Base-by-base conservation (phyloP, 2,329 filamentous ascomycete genomes). In the Emmonsia crescens region DNA sequence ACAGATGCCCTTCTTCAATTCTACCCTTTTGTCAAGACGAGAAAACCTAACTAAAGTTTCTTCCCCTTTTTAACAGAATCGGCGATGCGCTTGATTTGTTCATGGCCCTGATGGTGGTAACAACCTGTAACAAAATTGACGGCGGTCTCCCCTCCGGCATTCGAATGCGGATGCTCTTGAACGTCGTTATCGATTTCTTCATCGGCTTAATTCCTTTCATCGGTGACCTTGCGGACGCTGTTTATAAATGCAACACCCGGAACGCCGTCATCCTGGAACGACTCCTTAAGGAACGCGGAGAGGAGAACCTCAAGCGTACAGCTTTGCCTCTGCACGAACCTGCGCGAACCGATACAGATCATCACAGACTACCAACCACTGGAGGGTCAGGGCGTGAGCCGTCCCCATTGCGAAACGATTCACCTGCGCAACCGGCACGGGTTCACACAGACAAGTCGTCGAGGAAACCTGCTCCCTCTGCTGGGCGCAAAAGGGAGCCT, bases 71-170 rank as follows among this genome's bases (percentile, higher is more conserved):
- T 10, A 54, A 10, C 61, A 89, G 88, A 5, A 77, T 89, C 64
- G 92, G 92, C 56, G 92, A 96, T 73, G 81, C 81, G 10, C 74
- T 88, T 16, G 92, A 96, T 71, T 79, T 84, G 9, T 77, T 89
- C 57, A 80, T 96, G 70, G 89, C 89, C 10, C 74, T 91, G 63
- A 85, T 89, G 76, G 85, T 97, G 9, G 80, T 96, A 65, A 82
- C 80, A 63, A 86, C 85, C 29, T 92, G 89, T 75, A 80, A 81
- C 64, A 82, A 87, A 64, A 80, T 96, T 56, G 88, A 95, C 59
- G 89, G 89, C 57, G 89, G 89, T 16, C 82, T 97, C 48, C 75
- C 75, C 1, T 66, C 74, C 4, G 70, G 73, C 10, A 75, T 93
- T 57, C 80, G 83, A 61, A 73, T 82, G 33, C 82, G 82, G 70